These are phyloP conservation scores for Wickerhamomyces kurtzmanii DNA, from an alignment of 805 yeast genomes.

Conservation along the genomic window DNA sequence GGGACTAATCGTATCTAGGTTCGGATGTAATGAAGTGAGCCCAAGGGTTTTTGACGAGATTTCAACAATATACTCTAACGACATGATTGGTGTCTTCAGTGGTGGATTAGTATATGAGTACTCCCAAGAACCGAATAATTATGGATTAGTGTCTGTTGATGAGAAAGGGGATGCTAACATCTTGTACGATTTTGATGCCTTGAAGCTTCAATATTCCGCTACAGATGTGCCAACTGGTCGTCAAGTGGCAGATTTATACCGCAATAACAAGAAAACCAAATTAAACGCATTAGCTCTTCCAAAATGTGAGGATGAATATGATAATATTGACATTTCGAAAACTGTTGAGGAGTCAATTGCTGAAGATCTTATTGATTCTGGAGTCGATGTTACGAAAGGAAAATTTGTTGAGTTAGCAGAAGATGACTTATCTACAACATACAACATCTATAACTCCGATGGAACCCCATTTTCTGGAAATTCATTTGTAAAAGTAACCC, in stretches of 20 bases:
- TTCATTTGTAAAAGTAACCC: conserved; percentile 14
- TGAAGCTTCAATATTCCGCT: conserved; percentile 34
- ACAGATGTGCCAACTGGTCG: conserved; percentile 21
- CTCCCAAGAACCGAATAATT: conserved; percentile 69
- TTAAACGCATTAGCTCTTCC: conserved; percentile 17
- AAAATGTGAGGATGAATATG: conserved; percentile 28
- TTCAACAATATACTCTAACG: conserved; percentile 51
- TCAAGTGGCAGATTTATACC: conserved; percentile 14
- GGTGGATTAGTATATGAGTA: conserved; percentile 85
- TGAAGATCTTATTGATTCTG: conserved; percentile 32
- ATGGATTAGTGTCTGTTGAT: conserved; percentile 58
- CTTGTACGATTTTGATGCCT: conserved; percentile 36
- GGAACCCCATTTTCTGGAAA: conserved; percentile 23
- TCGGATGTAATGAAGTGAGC: conserved; percentile 76
- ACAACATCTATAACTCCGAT: conserved; percentile 30
- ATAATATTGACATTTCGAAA: conserved; percentile 28
- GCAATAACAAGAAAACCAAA: conserved; percentile 13
- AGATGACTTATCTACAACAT: conserved; percentile 31
- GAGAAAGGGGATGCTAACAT: conserved; percentile 28
- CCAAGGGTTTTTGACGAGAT: conserved; percentile 81
- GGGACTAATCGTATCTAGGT: conserved; percentile 87
- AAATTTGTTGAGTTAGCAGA: conserved; percentile 33
- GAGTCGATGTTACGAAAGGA: conserved; percentile 40
- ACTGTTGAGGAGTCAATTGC: conserved; percentile 33
- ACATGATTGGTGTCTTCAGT: conserved; percentile 68